phyloP scores from a whole-genome alignment of 306 rosid species.

The Prunus fruticosa region DNA sequence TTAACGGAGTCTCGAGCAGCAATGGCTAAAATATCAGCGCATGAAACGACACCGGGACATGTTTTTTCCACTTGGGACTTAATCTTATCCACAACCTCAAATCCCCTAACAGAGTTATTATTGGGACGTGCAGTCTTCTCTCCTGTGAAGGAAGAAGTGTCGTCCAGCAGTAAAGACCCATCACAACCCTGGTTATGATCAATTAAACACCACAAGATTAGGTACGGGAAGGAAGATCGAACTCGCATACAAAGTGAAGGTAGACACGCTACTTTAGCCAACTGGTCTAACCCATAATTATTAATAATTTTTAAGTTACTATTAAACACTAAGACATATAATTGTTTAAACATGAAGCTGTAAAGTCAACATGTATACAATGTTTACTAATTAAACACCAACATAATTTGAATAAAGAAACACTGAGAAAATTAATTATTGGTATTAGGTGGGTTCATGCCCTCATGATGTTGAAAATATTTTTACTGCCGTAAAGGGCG shows the following conservation, averaged over 20 bases:
- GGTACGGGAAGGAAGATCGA: too few relatives aligned
- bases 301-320: too few relatives aligned
- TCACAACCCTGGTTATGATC: constrained; percentile 70
- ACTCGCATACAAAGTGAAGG: rapidly evolving
- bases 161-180: constrained; percentile 73
- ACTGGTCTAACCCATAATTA: too few relatives aligned
- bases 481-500: too few relatives aligned
- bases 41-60: constrained; percentile 71
- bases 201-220: background rate
- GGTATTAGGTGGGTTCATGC: background rate
- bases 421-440: too few relatives aligned
- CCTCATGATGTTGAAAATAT: background rate
- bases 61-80: constrained; percentile 47
- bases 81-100: constrained; percentile 51
- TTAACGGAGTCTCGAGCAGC: constrained; percentile 78
- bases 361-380: too few relatives aligned
- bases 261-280: too few relatives aligned
- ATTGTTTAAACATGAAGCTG: too few relatives aligned
- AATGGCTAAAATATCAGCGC: constrained; percentile 81
- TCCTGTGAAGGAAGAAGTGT: constrained; percentile 49
- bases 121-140: constrained; percentile 76
- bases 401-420: background rate
- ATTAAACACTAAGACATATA: too few relatives aligned
- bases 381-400: background rate
- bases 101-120: constrained; percentile 55